Evolutionary conservation across 768 basidiomycete genomes (phyloP).

Genomic region (Collybiopsis confluens): DNA sequence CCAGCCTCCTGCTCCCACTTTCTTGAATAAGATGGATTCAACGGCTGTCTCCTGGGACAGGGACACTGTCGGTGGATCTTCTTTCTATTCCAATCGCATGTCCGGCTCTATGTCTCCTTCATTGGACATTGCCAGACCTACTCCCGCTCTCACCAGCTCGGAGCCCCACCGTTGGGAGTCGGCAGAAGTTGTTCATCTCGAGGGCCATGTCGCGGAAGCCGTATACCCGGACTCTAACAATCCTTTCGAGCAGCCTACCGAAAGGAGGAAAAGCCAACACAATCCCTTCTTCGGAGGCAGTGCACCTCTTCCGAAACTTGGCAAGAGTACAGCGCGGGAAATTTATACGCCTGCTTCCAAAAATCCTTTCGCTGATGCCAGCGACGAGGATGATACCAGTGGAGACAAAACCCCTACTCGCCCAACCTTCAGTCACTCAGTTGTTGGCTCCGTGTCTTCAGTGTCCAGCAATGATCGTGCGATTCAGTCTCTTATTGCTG

Average conservation of each 20-base stretch:
- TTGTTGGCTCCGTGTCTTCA: constrained; percentile 31
- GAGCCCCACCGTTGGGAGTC: constrained; percentile 64
- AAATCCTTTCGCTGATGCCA: constrained; percentile 35
- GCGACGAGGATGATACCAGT: constrained; percentile 22
- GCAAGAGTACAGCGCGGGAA: constrained; percentile 32
- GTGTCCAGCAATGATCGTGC: constrained; percentile 48
- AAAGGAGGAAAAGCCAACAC: constrained; percentile 32
- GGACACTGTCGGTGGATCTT: constrained; percentile 42
- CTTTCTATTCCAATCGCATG: constrained; percentile 43
- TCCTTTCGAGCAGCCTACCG: constrained; percentile 17
- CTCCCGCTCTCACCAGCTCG: constrained; percentile 51
- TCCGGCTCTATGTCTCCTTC: constrained; percentile 48
- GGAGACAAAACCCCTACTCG: constrained; percentile 18
- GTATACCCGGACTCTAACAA: constrained; percentile 28
- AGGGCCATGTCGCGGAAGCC: constrained; percentile 27
- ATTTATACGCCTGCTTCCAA: constrained; percentile 15
- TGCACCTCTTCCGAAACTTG: constrained; percentile 26
- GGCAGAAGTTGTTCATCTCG: constrained; percentile 54
- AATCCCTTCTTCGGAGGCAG: constrained; percentile 27
- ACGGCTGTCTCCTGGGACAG: constrained; percentile 52
- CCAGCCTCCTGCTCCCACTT: constrained; percentile 37
- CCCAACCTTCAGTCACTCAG: constrained; percentile 28
- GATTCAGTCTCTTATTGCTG: constrained; percentile 62
- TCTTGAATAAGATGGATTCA: constrained; percentile 40
- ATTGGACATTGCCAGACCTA: constrained; percentile 51